Evolutionary conservation across 257 asterid genomes (phyloP).

Genomic region (Gynochthodes officinalis): DNA sequence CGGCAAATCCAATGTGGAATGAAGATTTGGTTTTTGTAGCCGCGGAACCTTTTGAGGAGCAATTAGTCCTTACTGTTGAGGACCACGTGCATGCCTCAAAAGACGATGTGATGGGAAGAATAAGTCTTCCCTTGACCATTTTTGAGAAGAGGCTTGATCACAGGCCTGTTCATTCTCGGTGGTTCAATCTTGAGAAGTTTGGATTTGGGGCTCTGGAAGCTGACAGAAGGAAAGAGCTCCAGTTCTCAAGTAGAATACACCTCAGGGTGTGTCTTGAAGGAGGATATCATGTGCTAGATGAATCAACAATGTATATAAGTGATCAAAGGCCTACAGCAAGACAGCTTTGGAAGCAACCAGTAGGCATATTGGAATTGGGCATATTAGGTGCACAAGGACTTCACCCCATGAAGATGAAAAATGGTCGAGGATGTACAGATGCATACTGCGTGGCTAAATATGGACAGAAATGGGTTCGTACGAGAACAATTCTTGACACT

Average conservation of each 20-base stretch:
- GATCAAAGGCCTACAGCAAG: slow-evolving; percentile 74
- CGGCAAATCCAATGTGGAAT: slow-evolving; percentile 73
- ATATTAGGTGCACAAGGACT: slow-evolving; percentile 61
- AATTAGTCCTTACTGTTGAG: slow-evolving; percentile 56
- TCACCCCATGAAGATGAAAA: slow-evolving; percentile 78
- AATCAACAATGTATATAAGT: slow-evolving; percentile 62
- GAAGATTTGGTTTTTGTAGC: slow-evolving; percentile 68
- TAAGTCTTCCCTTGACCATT: slow-evolving; percentile 40
- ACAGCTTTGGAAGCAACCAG: slow-evolving; percentile 78
- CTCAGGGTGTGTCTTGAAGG: slow-evolving; percentile 75
- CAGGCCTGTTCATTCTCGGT: slow-evolving; percentile 56
- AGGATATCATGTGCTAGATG: slow-evolving; percentile 78
- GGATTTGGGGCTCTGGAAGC: slow-evolving; percentile 44
- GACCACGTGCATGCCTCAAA: slow-evolving; percentile 53
- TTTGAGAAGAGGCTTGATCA: slow-evolving; percentile 79
- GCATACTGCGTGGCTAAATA: slow-evolving; percentile 78
- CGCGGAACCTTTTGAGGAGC: slow-evolving; percentile 82
- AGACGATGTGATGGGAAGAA: slow-evolving; percentile 56
- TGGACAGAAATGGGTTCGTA: slow-evolving; percentile 79
- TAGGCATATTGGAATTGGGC: slow-evolving; percentile 71
- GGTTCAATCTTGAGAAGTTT: slow-evolving; percentile 67
- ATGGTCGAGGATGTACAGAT: slow-evolving; percentile 61
- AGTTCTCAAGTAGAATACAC: slow-evolving; percentile 64
- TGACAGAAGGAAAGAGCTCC: slow-evolving; percentile 51
- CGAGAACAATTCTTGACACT: slow-evolving; percentile 59